phyloP scores from a whole-genome alignment of 257 asterid genomes.

The Leptodermis oblonga region DNA sequence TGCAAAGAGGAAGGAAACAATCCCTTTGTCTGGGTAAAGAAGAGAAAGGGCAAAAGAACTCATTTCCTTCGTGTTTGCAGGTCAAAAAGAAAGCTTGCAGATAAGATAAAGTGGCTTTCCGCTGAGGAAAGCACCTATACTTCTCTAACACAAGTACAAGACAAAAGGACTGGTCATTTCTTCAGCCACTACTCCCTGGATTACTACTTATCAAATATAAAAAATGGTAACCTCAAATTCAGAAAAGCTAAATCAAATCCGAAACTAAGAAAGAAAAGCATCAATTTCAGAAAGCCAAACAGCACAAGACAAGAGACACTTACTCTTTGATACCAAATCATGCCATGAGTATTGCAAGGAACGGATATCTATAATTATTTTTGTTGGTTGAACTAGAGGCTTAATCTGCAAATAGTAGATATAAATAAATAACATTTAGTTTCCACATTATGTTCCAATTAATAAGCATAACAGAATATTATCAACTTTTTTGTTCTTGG shows the following conservation, averaged over 20 bases:
- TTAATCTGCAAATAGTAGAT: slow-evolving; percentile 54
- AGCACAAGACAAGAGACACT: slow-evolving; percentile 17
- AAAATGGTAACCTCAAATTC: not conserved
- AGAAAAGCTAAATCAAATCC: not conserved
- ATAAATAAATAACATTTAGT: not conserved
- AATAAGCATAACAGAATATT: not conserved
- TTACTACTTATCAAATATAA: not conserved
- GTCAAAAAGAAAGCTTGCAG: not conserved
- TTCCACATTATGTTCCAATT: not conserved
- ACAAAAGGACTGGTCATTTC: not conserved
- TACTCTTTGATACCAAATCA: slow-evolving; percentile 75
- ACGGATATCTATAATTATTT: slow-evolving; percentile 40
- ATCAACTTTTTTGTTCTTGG: not conserved
- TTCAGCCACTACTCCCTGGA: not conserved
- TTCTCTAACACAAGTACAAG: not conserved
- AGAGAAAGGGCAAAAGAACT: not conserved
- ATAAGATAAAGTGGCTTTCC: not conserved
- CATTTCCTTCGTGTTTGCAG: not conserved
- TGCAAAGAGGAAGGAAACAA: not conserved
- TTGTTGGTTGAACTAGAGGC: slow-evolving; percentile 83
- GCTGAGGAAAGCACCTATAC: not conserved
- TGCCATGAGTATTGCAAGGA: slow-evolving; percentile 81
- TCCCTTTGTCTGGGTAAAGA: not conserved
- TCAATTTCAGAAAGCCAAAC: slow-evolving; percentile 11
- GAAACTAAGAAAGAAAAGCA: not conserved